phyloP scores from a whole-genome alignment of 352 stramenopile genomes.

The Phytophthora idaei region DNA sequence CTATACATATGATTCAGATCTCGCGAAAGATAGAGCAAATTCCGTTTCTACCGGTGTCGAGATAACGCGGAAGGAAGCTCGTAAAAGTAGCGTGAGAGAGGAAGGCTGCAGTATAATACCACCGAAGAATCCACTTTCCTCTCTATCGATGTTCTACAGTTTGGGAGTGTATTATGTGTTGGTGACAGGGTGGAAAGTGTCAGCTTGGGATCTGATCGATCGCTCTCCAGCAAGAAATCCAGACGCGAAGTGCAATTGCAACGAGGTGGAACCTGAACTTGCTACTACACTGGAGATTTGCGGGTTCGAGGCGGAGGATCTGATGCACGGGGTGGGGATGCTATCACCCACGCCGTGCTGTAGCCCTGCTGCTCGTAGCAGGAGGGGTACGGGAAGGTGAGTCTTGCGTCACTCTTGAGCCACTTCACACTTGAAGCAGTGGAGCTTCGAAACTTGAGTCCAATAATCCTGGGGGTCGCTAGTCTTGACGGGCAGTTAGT shows the following conservation, averaged over 20 bases:
- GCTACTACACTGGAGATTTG: background rate
- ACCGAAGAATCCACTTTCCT: no score
- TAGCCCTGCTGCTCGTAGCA: constrained; percentile 12
- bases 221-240: constrained; percentile 3
- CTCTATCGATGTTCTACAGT: no score
- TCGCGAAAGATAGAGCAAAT: no score
- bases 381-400: constrained; percentile 25
- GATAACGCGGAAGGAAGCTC: no score
- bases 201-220: constrained; percentile 7
- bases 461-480: background rate
- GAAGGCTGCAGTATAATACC: no score
- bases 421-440: constrained; percentile 3
- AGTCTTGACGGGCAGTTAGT: constrained; percentile 1
- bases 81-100: no score
- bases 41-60: no score
- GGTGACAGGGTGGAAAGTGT: constrained; percentile 14
- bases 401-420: constrained; percentile 12
- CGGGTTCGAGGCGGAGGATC: constrained; percentile 2
- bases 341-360: constrained; percentile 14
- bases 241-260: background rate
- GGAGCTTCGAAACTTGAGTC: background rate
- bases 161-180: background rate
- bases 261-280: no score
- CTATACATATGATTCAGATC: no score
- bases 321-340: constrained; percentile 16